Evolutionary conservation across 2,329 filamentous ascomycete genomes (phyloP).

Genomic region (Pseudogymnoascus pannorum): DNA sequence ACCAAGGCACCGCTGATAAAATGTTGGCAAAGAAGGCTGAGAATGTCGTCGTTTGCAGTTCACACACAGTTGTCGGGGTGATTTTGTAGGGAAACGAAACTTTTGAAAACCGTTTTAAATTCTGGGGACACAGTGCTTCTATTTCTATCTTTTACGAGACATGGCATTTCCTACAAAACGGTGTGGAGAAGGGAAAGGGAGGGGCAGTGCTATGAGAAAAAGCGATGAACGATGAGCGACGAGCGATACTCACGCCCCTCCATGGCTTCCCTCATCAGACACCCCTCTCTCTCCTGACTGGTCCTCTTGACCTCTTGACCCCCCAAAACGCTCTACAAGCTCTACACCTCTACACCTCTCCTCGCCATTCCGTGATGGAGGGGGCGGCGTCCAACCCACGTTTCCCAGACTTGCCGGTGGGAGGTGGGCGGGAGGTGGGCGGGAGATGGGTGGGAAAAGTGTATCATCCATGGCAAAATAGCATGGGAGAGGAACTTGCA

Average conservation of each 20-base stretch:
- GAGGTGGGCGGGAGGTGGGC: no score
- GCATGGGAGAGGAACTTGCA: not conserved
- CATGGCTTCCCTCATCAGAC: not conserved
- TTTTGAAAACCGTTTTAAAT: not conserved
- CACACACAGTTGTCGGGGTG: not conserved
- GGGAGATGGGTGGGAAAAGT: not conserved
- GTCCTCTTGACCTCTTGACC: slow-evolving; percentile 4
- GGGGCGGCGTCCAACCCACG: not conserved
- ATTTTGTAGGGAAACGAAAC: not conserved
- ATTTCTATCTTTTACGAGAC: not conserved
- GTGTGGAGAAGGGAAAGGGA: not conserved
- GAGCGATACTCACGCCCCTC: not conserved
- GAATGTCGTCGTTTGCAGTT: not conserved
- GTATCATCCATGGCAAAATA: not conserved
- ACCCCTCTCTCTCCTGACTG: slow-evolving; percentile 4
- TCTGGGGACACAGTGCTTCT: not conserved
- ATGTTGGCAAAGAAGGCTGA: no score
- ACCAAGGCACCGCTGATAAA: not conserved
- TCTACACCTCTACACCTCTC: not conserved
- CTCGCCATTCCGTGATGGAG: not conserved
- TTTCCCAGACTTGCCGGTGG: not conserved
- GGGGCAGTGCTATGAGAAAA: not conserved
- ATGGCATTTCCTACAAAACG: not conserved
- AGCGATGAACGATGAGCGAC: no score
- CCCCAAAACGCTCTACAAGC: not conserved